Percentiles rank a stretch among this genome's conserved stretches.
phyloP scores from a whole-genome alignment of 75 land plant genomes.

The Chamaecyparis obtusa region DNA sequence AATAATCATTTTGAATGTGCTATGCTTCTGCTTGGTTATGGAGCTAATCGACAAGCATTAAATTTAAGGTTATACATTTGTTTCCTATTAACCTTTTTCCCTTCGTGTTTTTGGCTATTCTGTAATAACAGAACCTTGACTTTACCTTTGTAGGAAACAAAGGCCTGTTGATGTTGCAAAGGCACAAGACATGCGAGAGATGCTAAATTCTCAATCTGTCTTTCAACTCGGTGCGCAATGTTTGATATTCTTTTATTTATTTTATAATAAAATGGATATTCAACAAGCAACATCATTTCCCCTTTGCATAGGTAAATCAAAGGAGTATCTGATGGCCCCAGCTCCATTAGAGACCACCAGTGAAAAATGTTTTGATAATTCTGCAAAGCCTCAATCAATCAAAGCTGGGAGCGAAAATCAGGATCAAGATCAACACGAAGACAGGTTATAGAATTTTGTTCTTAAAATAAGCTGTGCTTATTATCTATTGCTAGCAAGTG shows the following conservation, averaged over 20 bases:
- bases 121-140: neutral
- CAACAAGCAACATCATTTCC: neutral
- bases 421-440: neutral
- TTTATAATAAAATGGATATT: neutral
- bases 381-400: neutral
- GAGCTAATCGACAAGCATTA: conserved; percentile 39
- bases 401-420: neutral
- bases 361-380: neutral
- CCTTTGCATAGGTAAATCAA: neutral
- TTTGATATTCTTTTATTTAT: neutral
- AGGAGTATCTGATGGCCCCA: neutral
- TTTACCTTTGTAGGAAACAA: conserved; percentile 32
- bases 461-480: neutral
- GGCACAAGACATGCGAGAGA: conserved; percentile 44
- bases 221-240: conserved; percentile 13
- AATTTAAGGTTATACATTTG: conserved; percentile 39
- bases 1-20: conserved; percentile 49
- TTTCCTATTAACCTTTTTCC: neutral
- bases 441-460: neutral
- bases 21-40: conserved; percentile 45
- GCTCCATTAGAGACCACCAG: neutral
- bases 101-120: neutral
- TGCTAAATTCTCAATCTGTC: conserved; percentile 26
- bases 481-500: neutral
- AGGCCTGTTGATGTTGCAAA: conserved; percentile 57